These are phyloP conservation scores for Panus rudis DNA, from an alignment of 768 basidiomycete genomes.

Conservation along the genomic window DNA sequence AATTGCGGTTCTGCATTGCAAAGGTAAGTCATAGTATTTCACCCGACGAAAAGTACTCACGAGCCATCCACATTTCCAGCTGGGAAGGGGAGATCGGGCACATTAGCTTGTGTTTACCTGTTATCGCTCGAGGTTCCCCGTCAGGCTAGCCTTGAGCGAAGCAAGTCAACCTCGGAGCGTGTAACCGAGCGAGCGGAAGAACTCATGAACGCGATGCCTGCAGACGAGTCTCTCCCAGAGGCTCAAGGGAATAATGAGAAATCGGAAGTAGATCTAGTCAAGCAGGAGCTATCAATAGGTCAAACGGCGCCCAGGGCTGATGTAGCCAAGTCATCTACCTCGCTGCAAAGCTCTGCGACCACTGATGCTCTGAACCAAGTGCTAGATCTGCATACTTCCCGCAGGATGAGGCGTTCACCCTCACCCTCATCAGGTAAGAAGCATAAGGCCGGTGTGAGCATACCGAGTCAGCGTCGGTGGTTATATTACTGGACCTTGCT, in stretches of 20 bases:
- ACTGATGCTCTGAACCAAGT: constrained; percentile 38
- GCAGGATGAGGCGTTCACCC: constrained; percentile 52
- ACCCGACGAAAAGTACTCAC: neutral
- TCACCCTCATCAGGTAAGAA: constrained; percentile 19
- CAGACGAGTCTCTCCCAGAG: constrained; percentile 22
- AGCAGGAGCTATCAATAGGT: constrained; percentile 9
- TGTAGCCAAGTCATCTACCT: too few relatives aligned
- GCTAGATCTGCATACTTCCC: constrained; percentile 61
- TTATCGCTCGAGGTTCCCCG: constrained; percentile 51
- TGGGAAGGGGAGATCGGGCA: constrained; percentile 82
- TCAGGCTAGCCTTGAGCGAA: constrained; percentile 39
- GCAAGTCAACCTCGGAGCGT: constrained; percentile 42
- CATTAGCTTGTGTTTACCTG: constrained; percentile 77
- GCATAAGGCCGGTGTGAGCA: constrained; percentile 62
- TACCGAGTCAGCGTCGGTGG: constrained; percentile 76
- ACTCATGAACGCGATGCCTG: constrained; percentile 41
- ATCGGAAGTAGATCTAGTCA: constrained; percentile 12
- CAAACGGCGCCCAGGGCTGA: neutral
- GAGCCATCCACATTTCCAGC: constrained; percentile 32
- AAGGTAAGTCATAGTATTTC: constrained; percentile 40
- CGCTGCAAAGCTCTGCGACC: neutral
- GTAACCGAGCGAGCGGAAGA: constrained; percentile 41
- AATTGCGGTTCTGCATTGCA: constrained; percentile 82
- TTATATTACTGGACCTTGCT: constrained; percentile 71
- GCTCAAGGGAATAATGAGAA: neutral